Conservation (phyloP, 1,284 basidiomycete genomes). For the Ganoderma resinaceum region DNA sequence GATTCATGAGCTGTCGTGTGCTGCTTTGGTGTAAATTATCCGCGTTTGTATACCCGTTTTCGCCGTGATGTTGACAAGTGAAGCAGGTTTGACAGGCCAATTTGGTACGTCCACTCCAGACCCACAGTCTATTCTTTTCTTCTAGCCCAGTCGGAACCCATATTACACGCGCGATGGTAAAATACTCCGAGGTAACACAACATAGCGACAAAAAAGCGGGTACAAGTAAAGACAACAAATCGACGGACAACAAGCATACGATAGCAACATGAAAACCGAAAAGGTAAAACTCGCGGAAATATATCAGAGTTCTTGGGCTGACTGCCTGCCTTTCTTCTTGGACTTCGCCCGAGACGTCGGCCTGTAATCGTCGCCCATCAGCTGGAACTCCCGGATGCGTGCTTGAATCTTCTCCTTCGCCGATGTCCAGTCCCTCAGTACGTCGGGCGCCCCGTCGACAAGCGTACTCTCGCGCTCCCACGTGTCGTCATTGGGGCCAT, state of each 20-base stretch:
- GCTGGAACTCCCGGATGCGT: slow-evolving; percentile 35
- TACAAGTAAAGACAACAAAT: slow-evolving; percentile 1
- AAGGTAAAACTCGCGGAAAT: not conserved
- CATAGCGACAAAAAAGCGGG: not conserved
- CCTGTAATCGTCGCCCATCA: slow-evolving; percentile 26
- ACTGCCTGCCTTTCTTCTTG: not conserved
- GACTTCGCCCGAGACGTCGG: not conserved
- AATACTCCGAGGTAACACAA: not conserved
- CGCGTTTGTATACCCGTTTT: not conserved
- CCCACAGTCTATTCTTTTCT: not conserved
- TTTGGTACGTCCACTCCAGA: not conserved
- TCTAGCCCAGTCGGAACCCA: not conserved
- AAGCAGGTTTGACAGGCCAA: not conserved
- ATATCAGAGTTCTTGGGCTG: not conserved
- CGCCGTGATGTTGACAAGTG: not conserved
- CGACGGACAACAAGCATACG: not conserved
- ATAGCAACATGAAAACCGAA: not conserved
- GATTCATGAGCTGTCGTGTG: slow-evolving; percentile 2
- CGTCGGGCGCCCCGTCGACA: slow-evolving; percentile 37
- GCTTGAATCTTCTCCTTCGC: slow-evolving; percentile 34
- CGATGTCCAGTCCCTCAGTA: slow-evolving; percentile 43
- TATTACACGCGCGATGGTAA: not conserved
- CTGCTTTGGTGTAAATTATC: slow-evolving; percentile 28
- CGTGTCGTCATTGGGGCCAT: slow-evolving; percentile 52
- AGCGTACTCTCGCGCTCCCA: slow-evolving; percentile 49